Percentiles rank a stretch among this genome's conserved stretches.
phyloP scores from a whole-genome alignment of 2,329 filamentous ascomycete genomes.

The Bretziella fagacearum region DNA sequence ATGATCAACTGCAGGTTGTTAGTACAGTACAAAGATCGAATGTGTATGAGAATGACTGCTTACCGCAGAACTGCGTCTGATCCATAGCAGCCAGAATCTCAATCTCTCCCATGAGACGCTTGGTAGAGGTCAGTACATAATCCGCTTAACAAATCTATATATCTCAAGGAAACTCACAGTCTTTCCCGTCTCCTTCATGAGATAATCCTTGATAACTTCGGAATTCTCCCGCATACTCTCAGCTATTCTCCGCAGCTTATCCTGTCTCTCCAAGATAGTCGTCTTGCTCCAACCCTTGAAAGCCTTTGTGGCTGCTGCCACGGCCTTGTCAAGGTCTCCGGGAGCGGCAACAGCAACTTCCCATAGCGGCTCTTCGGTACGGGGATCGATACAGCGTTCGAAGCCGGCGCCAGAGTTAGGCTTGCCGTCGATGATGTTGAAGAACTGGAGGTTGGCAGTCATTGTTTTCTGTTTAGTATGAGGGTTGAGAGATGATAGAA shows the following conservation, averaged over 20 bases:
- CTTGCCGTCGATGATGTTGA: conserved; percentile 8
- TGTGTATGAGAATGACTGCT: not conserved
- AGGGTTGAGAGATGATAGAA: not conserved
- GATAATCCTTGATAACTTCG: conserved; percentile 7
- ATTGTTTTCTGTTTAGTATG: not conserved
- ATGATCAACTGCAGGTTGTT: conserved; percentile 1
- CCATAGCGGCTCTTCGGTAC: conserved; percentile 21
- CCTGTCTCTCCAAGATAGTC: conserved; percentile 19
- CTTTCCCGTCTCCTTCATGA: conserved; percentile 18
- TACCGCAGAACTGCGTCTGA: conserved; percentile 8
- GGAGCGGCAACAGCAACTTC: conserved; percentile 19
- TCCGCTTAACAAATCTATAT: not conserved
- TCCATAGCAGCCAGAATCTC: conserved; percentile 1
- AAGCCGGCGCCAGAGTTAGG: not conserved
- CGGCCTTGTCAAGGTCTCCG: conserved; percentile 21
- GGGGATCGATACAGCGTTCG: conserved; percentile 18
- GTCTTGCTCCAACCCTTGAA: conserved; percentile 20
- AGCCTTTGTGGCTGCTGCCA: conserved; percentile 18
- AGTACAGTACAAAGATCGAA: not conserved
- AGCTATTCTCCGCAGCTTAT: conserved; percentile 19
- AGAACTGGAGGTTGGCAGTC: not conserved
- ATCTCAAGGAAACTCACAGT: conserved; percentile 13
- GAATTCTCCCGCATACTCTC: conserved; percentile 25
- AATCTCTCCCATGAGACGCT: conserved; percentile 5
- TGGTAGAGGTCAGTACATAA: not conserved